Conservation (phyloP, 1,284 basidiomycete genomes). For the Leccinum colubrinum region DNA sequence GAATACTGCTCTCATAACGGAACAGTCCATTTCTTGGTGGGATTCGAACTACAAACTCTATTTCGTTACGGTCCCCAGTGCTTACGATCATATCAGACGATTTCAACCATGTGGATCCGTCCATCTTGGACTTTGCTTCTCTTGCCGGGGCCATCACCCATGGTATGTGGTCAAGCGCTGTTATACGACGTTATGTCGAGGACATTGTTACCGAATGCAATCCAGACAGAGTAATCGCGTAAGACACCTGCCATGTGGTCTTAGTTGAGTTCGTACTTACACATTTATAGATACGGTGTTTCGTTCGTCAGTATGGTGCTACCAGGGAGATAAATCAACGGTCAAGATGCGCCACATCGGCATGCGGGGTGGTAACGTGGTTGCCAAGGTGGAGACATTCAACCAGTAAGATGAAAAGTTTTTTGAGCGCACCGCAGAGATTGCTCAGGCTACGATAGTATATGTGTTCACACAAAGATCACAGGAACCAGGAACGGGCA, state of each 20-base stretch:
- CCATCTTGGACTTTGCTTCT: slow-evolving; percentile 94
- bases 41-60: too few species aligned
- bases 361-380: slow-evolving; percentile 92
- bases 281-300: slow-evolving; percentile 72
- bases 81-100: slow-evolving; percentile 86
- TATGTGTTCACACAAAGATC: slow-evolving; percentile 99
- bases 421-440: slow-evolving; percentile 89
- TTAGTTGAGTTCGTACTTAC: slow-evolving; percentile 7
- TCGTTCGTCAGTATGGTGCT: slow-evolving; percentile 96
- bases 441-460: slow-evolving; percentile 87
- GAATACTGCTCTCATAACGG: too few species aligned
- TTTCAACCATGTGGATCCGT: slow-evolving; percentile 97
- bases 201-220: slow-evolving; percentile 91
- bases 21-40: too few species aligned
- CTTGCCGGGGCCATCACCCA: slow-evolving; percentile 99
- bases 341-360: slow-evolving; percentile 69
- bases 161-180: slow-evolving; percentile 96
- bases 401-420: slow-evolving; percentile 91
- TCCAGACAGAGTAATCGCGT: slow-evolving; percentile 87
- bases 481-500: slow-evolving; percentile 98
- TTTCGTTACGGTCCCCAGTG: too few species aligned
- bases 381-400: slow-evolving; percentile 87
- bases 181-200: slow-evolving; percentile 91
- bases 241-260: slow-evolving; percentile 34
- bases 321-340: slow-evolving; percentile 83